Percentiles rank a stretch among this genome's conserved stretches.
phyloP scores from a whole-genome alignment of 2,329 filamentous ascomycete species.

The Amylocarpus encephaloides region DNA sequence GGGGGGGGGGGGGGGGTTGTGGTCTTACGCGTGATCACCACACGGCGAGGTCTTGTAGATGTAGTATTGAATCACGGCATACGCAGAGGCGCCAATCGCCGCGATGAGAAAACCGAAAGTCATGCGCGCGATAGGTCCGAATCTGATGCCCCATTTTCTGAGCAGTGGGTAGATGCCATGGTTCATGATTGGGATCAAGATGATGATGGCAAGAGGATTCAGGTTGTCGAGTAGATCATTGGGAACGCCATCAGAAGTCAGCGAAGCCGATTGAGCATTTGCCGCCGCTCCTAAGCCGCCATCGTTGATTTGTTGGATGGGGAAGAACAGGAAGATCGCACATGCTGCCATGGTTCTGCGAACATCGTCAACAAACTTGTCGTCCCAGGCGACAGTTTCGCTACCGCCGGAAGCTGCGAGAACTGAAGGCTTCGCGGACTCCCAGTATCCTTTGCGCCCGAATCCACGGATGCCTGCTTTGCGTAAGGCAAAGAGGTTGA shows the following conservation, averaged over 20 bases:
- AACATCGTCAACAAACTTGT: constrained; percentile 73
- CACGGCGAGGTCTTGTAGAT: constrained; percentile 59
- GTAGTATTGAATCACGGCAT: constrained; percentile 49
- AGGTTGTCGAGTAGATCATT: constrained; percentile 73
- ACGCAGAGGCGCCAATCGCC: constrained; percentile 54
- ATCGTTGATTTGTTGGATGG: constrained; percentile 33
- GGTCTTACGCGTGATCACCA: constrained; percentile 33
- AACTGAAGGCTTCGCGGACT: constrained; percentile 58
- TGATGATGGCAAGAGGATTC: constrained; percentile 68
- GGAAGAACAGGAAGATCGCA: constrained; percentile 54
- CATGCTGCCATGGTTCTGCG: constrained; percentile 61
- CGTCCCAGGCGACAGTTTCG: constrained; percentile 61
- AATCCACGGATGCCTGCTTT: constrained; percentile 55
- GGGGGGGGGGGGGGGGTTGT: not conserved
- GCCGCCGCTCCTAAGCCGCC: constrained; percentile 68
- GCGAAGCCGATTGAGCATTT: constrained; percentile 72
- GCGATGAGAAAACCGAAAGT: constrained; percentile 61
- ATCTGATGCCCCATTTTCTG: constrained; percentile 53
- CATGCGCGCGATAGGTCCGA: constrained; percentile 71
- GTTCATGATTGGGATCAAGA: constrained; percentile 67
- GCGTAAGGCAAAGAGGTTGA: constrained; percentile 55
- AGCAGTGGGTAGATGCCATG: constrained; percentile 59
- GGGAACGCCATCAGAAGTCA: constrained; percentile 62
- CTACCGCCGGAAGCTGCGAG: constrained; percentile 40
- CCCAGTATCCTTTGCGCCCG: constrained; percentile 46